Evolutionary conservation across 768 basidiomycete species (phyloP).

Genomic region (Boletus vermiculosoides): DNA sequence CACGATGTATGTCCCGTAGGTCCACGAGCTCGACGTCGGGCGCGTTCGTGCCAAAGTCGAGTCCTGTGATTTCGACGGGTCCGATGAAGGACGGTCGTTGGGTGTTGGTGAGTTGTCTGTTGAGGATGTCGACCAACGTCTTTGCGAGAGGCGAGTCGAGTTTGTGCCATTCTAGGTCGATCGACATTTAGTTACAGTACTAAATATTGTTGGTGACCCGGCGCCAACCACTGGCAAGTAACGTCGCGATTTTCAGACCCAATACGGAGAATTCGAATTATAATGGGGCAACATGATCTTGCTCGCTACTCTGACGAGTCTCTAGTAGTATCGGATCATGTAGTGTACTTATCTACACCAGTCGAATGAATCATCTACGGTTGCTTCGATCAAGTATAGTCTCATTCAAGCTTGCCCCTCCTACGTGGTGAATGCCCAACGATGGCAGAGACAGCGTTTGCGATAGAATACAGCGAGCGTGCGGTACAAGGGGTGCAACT

Average conservation of each 20-base stretch:
- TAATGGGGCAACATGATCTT: background rate
- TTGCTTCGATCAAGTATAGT: background rate
- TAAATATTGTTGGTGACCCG: background rate
- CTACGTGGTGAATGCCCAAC: background rate
- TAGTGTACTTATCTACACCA: background rate
- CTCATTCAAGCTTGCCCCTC: background rate
- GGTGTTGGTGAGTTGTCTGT: slow-evolving; percentile 68
- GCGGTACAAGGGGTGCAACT: slow-evolving; percentile 3
- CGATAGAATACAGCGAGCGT: slow-evolving; percentile 1
- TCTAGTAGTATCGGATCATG: background rate
- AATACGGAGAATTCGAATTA: background rate
- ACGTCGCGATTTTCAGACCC: background rate
- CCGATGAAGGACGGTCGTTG: slow-evolving; percentile 93
- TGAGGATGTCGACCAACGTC: slow-evolving; percentile 71
- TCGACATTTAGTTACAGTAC: slow-evolving; percentile 70
- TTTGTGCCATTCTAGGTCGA: slow-evolving; percentile 92
- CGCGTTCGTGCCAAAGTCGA: slow-evolving; percentile 80
- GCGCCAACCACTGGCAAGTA: too few relatives aligned
- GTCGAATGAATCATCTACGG: background rate
- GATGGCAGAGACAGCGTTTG: background rate
- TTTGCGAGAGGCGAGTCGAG: slow-evolving; percentile 72
- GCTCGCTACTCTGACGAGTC: background rate
- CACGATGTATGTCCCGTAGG: slow-evolving; percentile 89
- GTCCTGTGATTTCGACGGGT: slow-evolving; percentile 78
- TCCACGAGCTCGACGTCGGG: slow-evolving; percentile 92